Conservation (phyloP, 805 yeast genomes). For the Metschnikowia cerradonensis region DNA sequence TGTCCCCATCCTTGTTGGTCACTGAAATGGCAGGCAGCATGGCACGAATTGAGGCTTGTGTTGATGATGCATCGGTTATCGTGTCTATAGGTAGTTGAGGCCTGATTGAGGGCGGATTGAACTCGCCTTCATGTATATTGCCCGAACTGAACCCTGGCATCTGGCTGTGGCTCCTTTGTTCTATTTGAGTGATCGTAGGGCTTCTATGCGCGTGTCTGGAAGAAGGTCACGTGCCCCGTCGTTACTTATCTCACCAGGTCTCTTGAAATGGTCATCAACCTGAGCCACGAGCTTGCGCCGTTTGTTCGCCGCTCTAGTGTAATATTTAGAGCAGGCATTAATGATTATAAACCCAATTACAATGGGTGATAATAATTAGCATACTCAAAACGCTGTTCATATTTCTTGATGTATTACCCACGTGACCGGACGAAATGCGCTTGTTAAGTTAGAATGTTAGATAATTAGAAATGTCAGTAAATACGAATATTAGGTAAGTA, state of each 20-base stretch:
- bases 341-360: too few species aligned
- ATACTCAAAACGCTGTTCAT: too few species aligned
- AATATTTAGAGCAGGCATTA: too few species aligned
- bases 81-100: conserved; percentile 27
- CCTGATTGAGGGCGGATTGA: conserved; percentile 24
- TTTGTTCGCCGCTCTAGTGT: background rate
- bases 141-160: conserved; percentile 17
- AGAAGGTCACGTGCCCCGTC: background rate
- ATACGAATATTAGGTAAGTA: too few species aligned
- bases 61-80: conserved; percentile 16
- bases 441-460: too few species aligned
- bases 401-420: too few species aligned
- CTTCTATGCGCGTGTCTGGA: background rate
- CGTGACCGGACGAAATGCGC: too few species aligned
- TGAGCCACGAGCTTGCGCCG: background rate
- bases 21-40: conserved; percentile 17
- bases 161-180: background rate
- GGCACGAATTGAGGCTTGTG: conserved; percentile 22
- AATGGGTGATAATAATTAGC: too few species aligned
- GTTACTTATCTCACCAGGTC: background rate
- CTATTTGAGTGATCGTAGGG: background rate
- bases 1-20: background rate
- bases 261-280: background rate
- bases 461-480: too few species aligned
- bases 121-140: conserved; percentile 35